Evolutionary conservation across 23 red algal species (phyloP).

Genomic region (Rhodosorus marinus): DNA sequence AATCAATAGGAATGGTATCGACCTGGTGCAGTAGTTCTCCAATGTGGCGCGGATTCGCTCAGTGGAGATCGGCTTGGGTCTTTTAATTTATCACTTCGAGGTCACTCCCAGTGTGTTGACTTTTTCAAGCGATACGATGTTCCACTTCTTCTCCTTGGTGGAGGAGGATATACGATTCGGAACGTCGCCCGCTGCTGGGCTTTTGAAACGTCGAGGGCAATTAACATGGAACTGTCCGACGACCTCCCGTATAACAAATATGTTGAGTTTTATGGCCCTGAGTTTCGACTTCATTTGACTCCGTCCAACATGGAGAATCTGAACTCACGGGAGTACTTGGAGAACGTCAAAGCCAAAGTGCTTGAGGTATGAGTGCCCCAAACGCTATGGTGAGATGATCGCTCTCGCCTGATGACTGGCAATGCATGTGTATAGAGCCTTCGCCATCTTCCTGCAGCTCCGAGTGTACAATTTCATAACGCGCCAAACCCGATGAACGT

Average conservation of each 20-base stretch:
- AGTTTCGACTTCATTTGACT: constrained; percentile 71
- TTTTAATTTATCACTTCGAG: constrained; percentile 73
- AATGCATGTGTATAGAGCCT: too few species aligned
- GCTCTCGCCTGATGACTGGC: too few species aligned
- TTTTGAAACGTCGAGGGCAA: constrained; percentile 60
- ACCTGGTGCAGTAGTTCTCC: constrained; percentile 82
- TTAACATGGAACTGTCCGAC: constrained; percentile 41
- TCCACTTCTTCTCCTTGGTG: constrained; percentile 74
- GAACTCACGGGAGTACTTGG: constrained; percentile 22
- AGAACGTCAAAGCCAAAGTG: constrained; percentile 3
- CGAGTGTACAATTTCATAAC: constrained; percentile 16
- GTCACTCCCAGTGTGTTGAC: constrained; percentile 82
- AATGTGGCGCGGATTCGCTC: constrained; percentile 95
- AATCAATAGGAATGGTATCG: constrained; percentile 98
- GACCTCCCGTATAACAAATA: constrained; percentile 80
- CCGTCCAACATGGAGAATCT: constrained; percentile 98
- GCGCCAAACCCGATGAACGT: too few species aligned
- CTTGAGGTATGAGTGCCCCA: too few species aligned
- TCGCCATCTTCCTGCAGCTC: constrained; percentile 3
- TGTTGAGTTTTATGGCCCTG: constrained; percentile 90
- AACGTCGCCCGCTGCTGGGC: constrained; percentile 98
- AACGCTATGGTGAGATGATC: too few species aligned
- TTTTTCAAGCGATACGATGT: constrained; percentile 73
- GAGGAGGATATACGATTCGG: constrained; percentile 94
- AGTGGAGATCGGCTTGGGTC: constrained; percentile 86